phyloP scores from a whole-genome alignment of 139 green algal species.

The Tetratostichococcus sp. region DNA sequence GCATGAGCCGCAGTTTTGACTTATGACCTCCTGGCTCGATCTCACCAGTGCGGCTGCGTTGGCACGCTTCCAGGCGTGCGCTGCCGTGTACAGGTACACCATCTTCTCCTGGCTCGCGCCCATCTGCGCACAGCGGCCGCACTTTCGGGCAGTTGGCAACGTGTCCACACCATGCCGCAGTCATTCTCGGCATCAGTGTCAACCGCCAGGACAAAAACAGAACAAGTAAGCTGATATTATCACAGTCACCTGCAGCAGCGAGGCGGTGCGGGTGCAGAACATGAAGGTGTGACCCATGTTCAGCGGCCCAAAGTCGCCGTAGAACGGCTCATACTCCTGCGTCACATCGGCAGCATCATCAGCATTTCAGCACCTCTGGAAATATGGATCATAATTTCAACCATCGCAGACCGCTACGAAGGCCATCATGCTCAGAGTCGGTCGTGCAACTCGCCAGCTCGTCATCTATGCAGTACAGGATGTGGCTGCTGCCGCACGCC shows the following conservation, averaged over 20 bases:
- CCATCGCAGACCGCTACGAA: not conserved
- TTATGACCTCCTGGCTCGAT: no score
- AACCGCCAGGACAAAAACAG: no score
- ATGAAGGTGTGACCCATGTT: constrained; percentile 79
- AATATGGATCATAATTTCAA: not conserved
- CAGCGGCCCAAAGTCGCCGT: constrained; percentile 86
- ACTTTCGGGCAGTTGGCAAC: no score
- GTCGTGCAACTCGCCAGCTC: constrained; percentile 41
- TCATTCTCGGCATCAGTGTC: no score
- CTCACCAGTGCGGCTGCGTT: constrained; percentile 80
- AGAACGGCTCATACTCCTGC: constrained; percentile 91
- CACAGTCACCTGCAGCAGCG: constrained; percentile 67
- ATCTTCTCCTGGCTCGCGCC: constrained; percentile 44
- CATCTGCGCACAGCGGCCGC: no score
- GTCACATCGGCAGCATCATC: no score
- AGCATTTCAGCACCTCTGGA: no score
- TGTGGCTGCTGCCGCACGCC: not conserved
- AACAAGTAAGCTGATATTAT: no score
- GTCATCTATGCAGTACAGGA: constrained; percentile 58
- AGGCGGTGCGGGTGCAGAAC: constrained; percentile 65
- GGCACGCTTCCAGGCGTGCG: constrained; percentile 57
- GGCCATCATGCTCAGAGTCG: not conserved
- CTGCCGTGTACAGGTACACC: constrained; percentile 62
- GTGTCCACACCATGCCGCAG: not conserved
- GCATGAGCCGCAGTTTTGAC: no score